Conservation (phyloP, 2,329 filamentous ascomycete species). For the Ophiostoma himal-ulmi region DNA sequence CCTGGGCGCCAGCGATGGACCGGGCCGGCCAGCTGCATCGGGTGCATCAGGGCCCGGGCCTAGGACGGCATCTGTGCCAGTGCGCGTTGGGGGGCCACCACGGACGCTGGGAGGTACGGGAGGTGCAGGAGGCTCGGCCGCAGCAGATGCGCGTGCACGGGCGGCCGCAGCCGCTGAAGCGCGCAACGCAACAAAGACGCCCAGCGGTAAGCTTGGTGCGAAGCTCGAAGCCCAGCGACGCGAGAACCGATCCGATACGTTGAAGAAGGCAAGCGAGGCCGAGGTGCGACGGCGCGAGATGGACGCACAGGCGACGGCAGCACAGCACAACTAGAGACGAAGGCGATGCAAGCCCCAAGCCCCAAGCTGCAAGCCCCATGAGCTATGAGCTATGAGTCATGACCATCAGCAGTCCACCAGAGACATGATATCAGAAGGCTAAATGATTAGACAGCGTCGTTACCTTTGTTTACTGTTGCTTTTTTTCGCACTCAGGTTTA, state of each 20-base stretch:
- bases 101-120: slow-evolving; percentile 57
- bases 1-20: slow-evolving; percentile 45
- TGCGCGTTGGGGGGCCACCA: slow-evolving; percentile 46
- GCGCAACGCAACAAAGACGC: slow-evolving; percentile 41
- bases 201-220: slow-evolving; percentile 61
- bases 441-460: no score
- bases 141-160: slow-evolving; percentile 58
- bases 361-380: no score
- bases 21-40: slow-evolving; percentile 28
- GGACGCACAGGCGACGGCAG: slow-evolving; percentile 54
- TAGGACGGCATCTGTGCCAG: slow-evolving; percentile 47
- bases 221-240: slow-evolving; percentile 73
- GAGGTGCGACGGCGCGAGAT: slow-evolving; percentile 62
- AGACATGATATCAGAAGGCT: not conserved
- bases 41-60: slow-evolving; percentile 36
- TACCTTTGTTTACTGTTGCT: no score
- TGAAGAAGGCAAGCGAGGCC: slow-evolving; percentile 61
- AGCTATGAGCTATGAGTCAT: no score
- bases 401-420: no score
- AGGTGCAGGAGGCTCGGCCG: slow-evolving; percentile 43
- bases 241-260: slow-evolving; percentile 60
- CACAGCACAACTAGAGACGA: slow-evolving; percentile 49
- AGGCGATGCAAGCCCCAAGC: no score
- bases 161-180: slow-evolving; percentile 73
- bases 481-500: no score